Conservation (phyloP, 2,329 filamentous ascomycete species). For the Tolypocladium amazonense region DNA sequence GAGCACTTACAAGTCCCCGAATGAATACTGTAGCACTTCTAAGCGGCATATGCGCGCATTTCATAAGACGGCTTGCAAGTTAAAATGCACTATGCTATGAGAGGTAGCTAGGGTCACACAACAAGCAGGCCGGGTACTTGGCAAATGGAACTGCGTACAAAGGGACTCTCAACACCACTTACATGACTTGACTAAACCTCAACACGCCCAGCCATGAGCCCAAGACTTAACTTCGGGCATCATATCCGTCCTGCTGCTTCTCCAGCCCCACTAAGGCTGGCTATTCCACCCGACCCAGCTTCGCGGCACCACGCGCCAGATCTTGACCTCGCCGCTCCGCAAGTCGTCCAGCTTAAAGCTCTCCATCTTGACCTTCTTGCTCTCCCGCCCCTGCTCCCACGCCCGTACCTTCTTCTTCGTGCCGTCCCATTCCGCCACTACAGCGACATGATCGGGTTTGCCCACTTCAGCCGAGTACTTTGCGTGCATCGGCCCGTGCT, state of each 20-base stretch:
- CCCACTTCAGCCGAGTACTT: conserved; percentile 88
- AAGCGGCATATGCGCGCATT: background rate
- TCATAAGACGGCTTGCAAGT: background rate
- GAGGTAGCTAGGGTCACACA: background rate
- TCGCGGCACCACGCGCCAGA: conserved; percentile 90
- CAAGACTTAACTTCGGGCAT: background rate
- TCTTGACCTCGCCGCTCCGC: conserved; percentile 86
- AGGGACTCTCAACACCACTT: background rate
- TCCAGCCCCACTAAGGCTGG: conserved; percentile 36
- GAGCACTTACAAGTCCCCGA: background rate
- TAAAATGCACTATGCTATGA: background rate
- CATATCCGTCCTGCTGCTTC: background rate
- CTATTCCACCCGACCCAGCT: conserved; percentile 86
- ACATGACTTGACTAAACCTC: background rate
- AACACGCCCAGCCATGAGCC: background rate
- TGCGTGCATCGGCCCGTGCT: conserved; percentile 88
- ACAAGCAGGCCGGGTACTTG: background rate
- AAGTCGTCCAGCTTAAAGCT: conserved; percentile 91
- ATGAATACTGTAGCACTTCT: background rate
- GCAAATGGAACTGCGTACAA: background rate
- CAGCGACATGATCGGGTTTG: conserved; percentile 76
- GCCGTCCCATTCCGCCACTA: conserved; percentile 95
- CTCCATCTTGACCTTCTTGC: conserved; percentile 85
- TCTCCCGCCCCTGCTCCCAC: conserved; percentile 92
- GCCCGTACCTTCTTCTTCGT: conserved; percentile 95